These are phyloP conservation scores for Quercus phellos DNA, from an alignment of 331 rosid genomes.

Conservation along the genomic window DNA sequence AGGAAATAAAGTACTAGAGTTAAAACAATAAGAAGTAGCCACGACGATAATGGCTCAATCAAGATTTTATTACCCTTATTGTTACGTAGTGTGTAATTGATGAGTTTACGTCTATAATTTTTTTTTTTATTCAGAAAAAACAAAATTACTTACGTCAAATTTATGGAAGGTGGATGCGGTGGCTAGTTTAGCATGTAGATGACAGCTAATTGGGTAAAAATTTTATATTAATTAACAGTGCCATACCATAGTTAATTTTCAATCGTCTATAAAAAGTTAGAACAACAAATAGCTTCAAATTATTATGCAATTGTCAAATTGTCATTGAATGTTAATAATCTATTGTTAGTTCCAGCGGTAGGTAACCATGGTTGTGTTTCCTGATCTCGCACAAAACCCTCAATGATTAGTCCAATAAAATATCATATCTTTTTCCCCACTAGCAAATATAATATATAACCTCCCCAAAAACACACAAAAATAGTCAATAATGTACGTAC, in stretches of 20 bases:
- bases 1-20: too few relatives aligned
- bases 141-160: too few relatives aligned
- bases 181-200: too few relatives aligned
- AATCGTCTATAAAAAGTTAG: not conserved
- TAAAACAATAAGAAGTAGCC: too few relatives aligned
- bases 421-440: conserved; percentile 12
- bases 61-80: too few relatives aligned
- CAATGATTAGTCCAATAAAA: conserved; percentile 42
- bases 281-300: not conserved
- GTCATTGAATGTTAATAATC: not conserved
- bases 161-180: too few relatives aligned
- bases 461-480: conserved; percentile 8
- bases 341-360: not conserved
- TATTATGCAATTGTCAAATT: not conserved
- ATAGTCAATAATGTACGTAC: not conserved
- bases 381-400: conserved; percentile 49
- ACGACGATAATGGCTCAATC: too few relatives aligned
- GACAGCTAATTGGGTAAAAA: too few relatives aligned
- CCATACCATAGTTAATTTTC: too few relatives aligned
- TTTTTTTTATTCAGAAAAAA: too few relatives aligned
- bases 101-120: rapidly evolving
- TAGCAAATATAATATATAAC: not conserved
- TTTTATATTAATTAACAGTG: too few relatives aligned
- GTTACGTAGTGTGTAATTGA: too few relatives aligned
- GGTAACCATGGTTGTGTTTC: conserved; percentile 38